Evolutionary conservation across 345 rosid genomes (phyloP).

Genomic region (Diplotaxis tenuifolia): DNA sequence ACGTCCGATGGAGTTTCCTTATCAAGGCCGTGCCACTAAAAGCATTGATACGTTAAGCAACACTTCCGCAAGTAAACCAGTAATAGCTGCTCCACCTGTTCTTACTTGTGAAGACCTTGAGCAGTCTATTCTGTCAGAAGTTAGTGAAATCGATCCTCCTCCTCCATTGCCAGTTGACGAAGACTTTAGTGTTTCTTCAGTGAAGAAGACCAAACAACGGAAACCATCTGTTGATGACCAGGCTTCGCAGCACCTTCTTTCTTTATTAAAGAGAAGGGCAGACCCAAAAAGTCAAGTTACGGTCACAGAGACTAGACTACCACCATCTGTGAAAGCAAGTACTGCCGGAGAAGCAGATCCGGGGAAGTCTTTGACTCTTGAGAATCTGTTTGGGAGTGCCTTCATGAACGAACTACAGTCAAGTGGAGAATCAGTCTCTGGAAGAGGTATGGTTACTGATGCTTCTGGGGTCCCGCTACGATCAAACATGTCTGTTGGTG

Average conservation of each 20-base stretch:
- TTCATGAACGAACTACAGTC: conserved; percentile 93
- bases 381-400: conserved; percentile 89
- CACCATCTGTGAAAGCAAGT: conserved; percentile 23
- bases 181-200: conserved; percentile 39
- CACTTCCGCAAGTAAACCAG: conserved; percentile 29
- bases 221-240: conserved; percentile 49
- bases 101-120: conserved; percentile 99
- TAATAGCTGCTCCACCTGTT: conserved; percentile 53
- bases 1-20: conserved; percentile 33
- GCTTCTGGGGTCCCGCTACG: conserved; percentile 40
- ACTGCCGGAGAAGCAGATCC: conserved; percentile 43
- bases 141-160: conserved; percentile 43
- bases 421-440: conserved; percentile 58
- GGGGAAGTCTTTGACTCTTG: conserved; percentile 76
- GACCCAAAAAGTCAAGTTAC: conserved; percentile 38
- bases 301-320: conserved; percentile 35
- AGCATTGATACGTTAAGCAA: conserved; percentile 35
- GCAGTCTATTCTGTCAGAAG: conserved; percentile 81
- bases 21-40: conserved; percentile 44
- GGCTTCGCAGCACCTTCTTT: conserved; percentile 90
- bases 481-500: conserved; percentile 38
- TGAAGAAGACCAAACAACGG: conserved; percentile 42
- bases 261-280: conserved; percentile 63
- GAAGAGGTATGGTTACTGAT: conserved; percentile 43
- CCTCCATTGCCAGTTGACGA: conserved; percentile 37